These are phyloP conservation scores for Fragosphaeria purpurea DNA, from an alignment of 2,329 filamentous ascomycete species.

Conservation along the genomic window DNA sequence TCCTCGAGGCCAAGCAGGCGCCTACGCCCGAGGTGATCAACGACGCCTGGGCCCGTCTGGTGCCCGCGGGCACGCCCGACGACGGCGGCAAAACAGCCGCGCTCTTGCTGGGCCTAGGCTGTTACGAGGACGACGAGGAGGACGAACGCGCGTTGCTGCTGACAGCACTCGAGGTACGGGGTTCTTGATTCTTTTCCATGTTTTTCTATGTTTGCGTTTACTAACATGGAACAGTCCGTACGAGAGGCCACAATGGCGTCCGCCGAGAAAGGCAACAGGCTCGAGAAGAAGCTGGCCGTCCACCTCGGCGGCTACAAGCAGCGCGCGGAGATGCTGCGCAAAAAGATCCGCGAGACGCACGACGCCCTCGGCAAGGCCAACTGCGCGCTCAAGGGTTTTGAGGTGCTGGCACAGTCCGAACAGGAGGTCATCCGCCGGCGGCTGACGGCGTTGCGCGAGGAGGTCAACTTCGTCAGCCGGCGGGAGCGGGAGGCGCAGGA, in stretches of 20 bases:
- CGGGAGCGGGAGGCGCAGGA: slow-evolving; percentile 89
- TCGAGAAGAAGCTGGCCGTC: slow-evolving; percentile 86
- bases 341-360: slow-evolving; percentile 69
- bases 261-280: slow-evolving; percentile 72
- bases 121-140: slow-evolving; percentile 67
- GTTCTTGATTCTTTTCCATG: background rate
- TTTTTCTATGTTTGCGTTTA: background rate
- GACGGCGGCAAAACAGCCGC: slow-evolving; percentile 36
- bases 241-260: slow-evolving; percentile 63
- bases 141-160: slow-evolving; percentile 54
- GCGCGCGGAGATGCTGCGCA: slow-evolving; percentile 66
- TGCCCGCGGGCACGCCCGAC: slow-evolving; percentile 8
- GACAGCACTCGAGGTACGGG: slow-evolving; percentile 62
- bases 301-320: slow-evolving; percentile 86
- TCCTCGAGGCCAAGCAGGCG: slow-evolving; percentile 52
- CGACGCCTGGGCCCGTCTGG: slow-evolving; percentile 35
- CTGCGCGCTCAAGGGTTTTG: slow-evolving; percentile 63
- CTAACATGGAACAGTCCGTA: slow-evolving; percentile 39
- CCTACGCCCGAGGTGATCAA: slow-evolving; percentile 42
- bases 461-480: slow-evolving; percentile 69
- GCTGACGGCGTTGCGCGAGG: slow-evolving; percentile 66
- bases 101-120: slow-evolving; percentile 68
- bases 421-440: slow-evolving; percentile 63
- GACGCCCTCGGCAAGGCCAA: slow-evolving; percentile 64
- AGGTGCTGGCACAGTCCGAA: slow-evolving; percentile 68